Evolutionary conservation across 129 eudicot species (phyloP).

Genomic region (Erigeron canadensis): DNA sequence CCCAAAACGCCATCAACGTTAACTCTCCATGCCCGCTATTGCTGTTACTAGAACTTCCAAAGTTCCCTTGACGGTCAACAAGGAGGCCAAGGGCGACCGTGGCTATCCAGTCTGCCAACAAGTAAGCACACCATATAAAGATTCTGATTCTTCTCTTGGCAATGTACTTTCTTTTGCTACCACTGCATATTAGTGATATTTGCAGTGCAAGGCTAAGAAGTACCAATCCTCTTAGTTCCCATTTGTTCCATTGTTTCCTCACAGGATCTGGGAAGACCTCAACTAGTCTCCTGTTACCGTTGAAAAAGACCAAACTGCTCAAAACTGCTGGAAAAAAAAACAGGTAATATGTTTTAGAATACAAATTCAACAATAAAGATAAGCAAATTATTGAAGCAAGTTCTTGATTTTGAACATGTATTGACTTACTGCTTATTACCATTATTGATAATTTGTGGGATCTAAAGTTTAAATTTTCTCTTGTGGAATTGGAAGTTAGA

Average conservation of each 20-base stretch:
- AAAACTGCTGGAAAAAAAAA: background rate
- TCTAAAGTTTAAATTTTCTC: background rate
- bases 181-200: background rate
- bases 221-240: background rate
- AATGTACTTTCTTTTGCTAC: background rate
- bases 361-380: background rate
- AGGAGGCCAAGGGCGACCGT: background rate
- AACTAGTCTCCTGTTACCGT: background rate
- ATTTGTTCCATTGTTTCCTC: slow-evolving; percentile 1
- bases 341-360: background rate
- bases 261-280: background rate
- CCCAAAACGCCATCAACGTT: background rate
- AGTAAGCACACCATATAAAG: background rate
- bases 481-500: background rate
- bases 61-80: background rate
- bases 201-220: background rate
- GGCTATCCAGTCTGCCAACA: background rate
- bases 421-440: slow-evolving; percentile 1
- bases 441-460: background rate
- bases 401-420: background rate
- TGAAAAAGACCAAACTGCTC: background rate
- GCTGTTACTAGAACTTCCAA: background rate
- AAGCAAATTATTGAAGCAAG: background rate
- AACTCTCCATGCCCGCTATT: background rate
- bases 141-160: background rate